phyloP scores from a whole-genome alignment of 306 rosid genomes.

The Lathyrus aphaca region DNA sequence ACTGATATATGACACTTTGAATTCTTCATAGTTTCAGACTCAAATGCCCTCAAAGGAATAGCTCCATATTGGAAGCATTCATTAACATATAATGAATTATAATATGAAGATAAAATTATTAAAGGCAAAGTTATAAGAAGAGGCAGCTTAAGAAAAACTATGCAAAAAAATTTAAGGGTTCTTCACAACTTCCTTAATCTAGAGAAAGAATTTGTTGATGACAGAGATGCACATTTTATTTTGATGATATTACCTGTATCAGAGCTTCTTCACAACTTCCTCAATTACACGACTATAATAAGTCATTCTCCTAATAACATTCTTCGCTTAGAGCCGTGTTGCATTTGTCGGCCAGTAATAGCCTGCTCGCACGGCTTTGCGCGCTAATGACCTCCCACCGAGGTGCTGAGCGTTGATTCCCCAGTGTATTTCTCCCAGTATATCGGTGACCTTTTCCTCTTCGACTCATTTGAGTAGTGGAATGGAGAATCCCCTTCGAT shows the following conservation, averaged over 20 bases:
- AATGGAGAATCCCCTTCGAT: too few relatives aligned
- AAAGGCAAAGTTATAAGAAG: conserved; percentile 24
- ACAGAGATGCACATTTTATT: conserved; percentile 35
- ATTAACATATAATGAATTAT: conserved; percentile 3
- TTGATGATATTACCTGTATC: conserved; percentile 44
- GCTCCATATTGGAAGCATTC: conserved; percentile 20
- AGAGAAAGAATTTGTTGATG: too few relatives aligned
- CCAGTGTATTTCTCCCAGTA: too few relatives aligned
- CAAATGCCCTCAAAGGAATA: conserved; percentile 26
- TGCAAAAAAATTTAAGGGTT: not conserved
- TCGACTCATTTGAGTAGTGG: too few relatives aligned
- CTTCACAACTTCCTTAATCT: too few relatives aligned
- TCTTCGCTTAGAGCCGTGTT: too few relatives aligned
- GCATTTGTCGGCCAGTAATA: too few relatives aligned
- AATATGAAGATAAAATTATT: conserved; percentile 22
- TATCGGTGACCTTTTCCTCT: too few relatives aligned
- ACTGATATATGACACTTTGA: conserved; percentile 6
- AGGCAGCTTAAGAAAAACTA: conserved; percentile 10
- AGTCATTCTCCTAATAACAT: conserved; percentile 68
- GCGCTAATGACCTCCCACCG: too few relatives aligned
- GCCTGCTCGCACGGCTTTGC: too few relatives aligned
- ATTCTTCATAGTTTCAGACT: conserved; percentile 36
- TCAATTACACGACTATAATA: conserved; percentile 82
- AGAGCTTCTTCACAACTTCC: conserved; percentile 70
- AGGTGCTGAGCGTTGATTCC: too few relatives aligned